Base-by-base conservation (phyloP, 768 basidiomycete species). In the Coprinellus micaceus region DNA sequence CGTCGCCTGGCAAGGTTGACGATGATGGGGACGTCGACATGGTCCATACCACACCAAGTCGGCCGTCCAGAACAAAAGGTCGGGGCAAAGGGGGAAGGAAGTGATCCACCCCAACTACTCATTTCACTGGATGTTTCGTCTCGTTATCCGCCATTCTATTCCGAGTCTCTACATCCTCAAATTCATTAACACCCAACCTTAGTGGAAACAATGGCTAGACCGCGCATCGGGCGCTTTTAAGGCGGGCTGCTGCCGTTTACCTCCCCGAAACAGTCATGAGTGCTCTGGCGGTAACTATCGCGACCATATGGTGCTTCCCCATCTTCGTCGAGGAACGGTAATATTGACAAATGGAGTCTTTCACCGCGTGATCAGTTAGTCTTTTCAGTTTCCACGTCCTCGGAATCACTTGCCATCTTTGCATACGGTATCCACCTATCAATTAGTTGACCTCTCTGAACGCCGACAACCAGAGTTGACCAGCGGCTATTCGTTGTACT, bases 1-100 rank as follows among this genome's bases (percentile, higher is more conserved):
- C 47, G 22, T 56, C 59, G 10, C 55, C 52, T 6, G 47, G 39
- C 15, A 56, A 51, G 49, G 39, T 24, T 17, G 59, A 53, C 2
- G 59, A 60, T 28, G 59, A 60, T 25, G 53, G 53, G 26, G 59
- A 60, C 30, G 52, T 49, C 4, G 52, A 53, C 26, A 57, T 49
- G n/a, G 43, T 48, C 29, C 58, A 41, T 10, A 53, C 46, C 5
- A 56, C 59, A 17, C 56, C 55, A 49, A 60, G 52, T 28, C 46
- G 29, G 17, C 52, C 59, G 13, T 36, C 49, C n/a, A 33, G 33
- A 29, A 36, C 13, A 12, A 17, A 43, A 15, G 40, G 40, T 5
- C 13, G 19, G 19, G 19, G 30, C 29, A 37, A 21, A 37, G 33
- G 29, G 11, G 49, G 49, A n/a, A 51, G 22, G 30, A 28, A 30